Percentiles rank a stretch among this genome's conserved stretches.
These are phyloP conservation scores for Baorangia bicolor DNA, from an alignment of 768 basidiomycete species.

Conservation along the genomic window DNA sequence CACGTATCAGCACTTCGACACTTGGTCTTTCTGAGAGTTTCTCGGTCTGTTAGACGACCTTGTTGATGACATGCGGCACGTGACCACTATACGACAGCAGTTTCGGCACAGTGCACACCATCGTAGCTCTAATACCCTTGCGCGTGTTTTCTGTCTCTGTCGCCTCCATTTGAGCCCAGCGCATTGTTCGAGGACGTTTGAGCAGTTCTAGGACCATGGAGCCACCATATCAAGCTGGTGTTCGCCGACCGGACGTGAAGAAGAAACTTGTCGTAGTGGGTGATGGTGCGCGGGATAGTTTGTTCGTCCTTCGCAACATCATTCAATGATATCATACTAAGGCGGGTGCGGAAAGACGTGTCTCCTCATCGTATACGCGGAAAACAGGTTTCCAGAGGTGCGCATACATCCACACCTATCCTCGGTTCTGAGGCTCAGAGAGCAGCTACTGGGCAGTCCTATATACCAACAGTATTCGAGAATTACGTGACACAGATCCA, in stretches of 20 bases:
- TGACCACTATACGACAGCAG: slow-evolving; percentile 8
- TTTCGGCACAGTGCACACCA: neutral
- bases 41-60: neutral
- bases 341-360: slow-evolving; percentile 93
- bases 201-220: slow-evolving; percentile 23
- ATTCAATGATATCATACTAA: slow-evolving; percentile 36
- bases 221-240: slow-evolving; percentile 22
- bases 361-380: slow-evolving; percentile 93
- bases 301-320: slow-evolving; percentile 26
- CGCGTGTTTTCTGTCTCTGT: slow-evolving; percentile 5
- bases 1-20: neutral
- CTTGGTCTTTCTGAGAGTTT: neutral
- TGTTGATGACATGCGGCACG: slow-evolving; percentile 8
- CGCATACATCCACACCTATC: slow-evolving; percentile 22
- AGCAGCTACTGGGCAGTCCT: slow-evolving; percentile 53
- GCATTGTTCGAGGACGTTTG: neutral
- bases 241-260: slow-evolving; percentile 74
- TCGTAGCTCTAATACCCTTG: neutral
- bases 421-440: slow-evolving; percentile 18
- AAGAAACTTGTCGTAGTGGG: slow-evolving; percentile 87
- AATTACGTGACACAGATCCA: slow-evolving; percentile 88
- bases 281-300: slow-evolving; percentile 59
- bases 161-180: neutral
- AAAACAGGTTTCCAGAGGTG: slow-evolving; percentile 96
- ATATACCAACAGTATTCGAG: slow-evolving; percentile 93